phyloP scores from a whole-genome alignment of 176 grass and related monocot genomes.

The Zea mays region Zm-B73-REFERENCE-NAM-5.0 NC_050105.1:144626501-144627000 shows the following conservation, averaged over 20 bases:
- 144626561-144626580: neutral
- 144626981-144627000: too few species aligned
- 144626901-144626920: too few species aligned
- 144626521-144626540: neutral
- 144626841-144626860: slow-evolving; percentile 1
- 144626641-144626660: neutral
- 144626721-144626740: neutral
- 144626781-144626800: neutral
- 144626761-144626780: too few species aligned
- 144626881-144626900: neutral
- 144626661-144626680: neutral
- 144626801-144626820: slow-evolving; percentile 13
- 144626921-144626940: too few species aligned
- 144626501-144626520: neutral
- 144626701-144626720: slow-evolving; percentile 17
- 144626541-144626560: neutral
- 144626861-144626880: neutral
- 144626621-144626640: slow-evolving; percentile 18
- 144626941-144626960: too few species aligned
- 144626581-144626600: neutral
- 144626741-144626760: neutral
- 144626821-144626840: slow-evolving; percentile 14
- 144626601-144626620: slow-evolving; percentile 1
- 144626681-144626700: neutral
- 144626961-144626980: too few species aligned